Conservation (phyloP, 1,284 basidiomycete species). For the Trichosporon coremiiforme region DNA sequence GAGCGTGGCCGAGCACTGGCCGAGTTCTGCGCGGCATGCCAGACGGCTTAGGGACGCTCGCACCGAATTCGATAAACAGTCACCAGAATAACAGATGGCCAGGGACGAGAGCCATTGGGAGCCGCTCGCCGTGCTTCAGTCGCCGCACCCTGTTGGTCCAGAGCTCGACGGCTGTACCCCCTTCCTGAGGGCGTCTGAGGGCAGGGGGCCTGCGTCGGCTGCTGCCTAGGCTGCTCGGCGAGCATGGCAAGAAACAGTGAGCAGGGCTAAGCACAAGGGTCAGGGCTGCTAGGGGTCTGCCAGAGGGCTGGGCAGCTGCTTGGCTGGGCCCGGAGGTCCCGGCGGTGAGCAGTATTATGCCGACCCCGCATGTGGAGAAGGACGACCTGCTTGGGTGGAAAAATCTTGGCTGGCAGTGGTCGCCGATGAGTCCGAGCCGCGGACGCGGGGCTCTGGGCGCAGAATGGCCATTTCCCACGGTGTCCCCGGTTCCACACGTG, state of each 20-base stretch:
- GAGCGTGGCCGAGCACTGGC: not conserved
- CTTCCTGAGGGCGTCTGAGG: constrained; percentile 8
- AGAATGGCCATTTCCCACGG: not conserved
- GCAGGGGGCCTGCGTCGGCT: constrained; percentile 7
- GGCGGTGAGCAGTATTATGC: constrained; percentile 20
- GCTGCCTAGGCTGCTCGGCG: not conserved
- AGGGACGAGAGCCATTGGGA: not conserved
- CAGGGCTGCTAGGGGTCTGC: not conserved
- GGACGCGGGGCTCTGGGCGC: constrained; percentile 6
- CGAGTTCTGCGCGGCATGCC: not conserved
- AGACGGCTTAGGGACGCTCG: not conserved
- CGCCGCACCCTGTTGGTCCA: not conserved
- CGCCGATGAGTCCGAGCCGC: constrained; percentile 18
- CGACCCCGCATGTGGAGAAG: constrained; percentile 16
- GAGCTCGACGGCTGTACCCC: constrained; percentile 4
- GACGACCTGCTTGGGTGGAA: not conserved
- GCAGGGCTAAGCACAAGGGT: not conserved
- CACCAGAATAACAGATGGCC: constrained; percentile 15
- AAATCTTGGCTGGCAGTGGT: not conserved
- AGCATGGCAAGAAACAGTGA: not conserved
- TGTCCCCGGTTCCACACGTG: not conserved
- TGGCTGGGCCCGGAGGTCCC: constrained; percentile 11
- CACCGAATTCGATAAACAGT: constrained; percentile 16
- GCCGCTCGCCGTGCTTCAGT: not conserved
- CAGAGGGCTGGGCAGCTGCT: constrained; percentile 5